These are phyloP conservation scores for Tranzscheliella williamsii DNA, from an alignment of 1,284 basidiomycete genomes.

Conservation along the genomic window DNA sequence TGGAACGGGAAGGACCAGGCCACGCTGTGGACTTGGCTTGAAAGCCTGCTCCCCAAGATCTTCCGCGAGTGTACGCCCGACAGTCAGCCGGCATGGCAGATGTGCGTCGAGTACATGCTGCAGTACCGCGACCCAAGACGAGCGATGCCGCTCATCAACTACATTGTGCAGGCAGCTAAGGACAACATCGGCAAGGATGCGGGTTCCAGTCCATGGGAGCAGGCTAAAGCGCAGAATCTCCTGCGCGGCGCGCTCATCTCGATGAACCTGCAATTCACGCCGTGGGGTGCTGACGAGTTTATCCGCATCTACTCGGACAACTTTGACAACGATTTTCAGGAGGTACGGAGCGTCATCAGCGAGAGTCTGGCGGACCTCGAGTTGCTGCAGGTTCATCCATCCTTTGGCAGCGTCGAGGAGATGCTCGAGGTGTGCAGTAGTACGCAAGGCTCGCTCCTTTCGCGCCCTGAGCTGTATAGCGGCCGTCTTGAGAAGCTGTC, in stretches of 20 bases:
- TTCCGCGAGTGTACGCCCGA: slow-evolving; percentile 67
- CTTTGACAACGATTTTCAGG: slow-evolving; percentile 58
- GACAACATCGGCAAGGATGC: slow-evolving; percentile 43
- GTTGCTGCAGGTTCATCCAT: slow-evolving; percentile 68
- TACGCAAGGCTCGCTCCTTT: slow-evolving; percentile 65
- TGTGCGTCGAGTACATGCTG: slow-evolving; percentile 66
- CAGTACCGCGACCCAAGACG: slow-evolving; percentile 83
- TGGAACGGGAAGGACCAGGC: slow-evolving; percentile 73
- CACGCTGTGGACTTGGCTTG: slow-evolving; percentile 80
- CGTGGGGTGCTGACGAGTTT: slow-evolving; percentile 45
- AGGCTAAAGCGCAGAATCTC: slow-evolving; percentile 66
- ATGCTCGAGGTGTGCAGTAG: slow-evolving; percentile 72
- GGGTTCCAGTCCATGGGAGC: slow-evolving; percentile 43
- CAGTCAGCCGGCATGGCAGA: slow-evolving; percentile 62
- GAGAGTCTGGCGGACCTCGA: slow-evolving; percentile 61
- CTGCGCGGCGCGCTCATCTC: slow-evolving; percentile 37
- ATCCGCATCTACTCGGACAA: slow-evolving; percentile 50
- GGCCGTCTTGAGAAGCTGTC: slow-evolving; percentile 65
- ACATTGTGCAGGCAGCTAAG: slow-evolving; percentile 33
- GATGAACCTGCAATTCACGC: slow-evolving; percentile 37
- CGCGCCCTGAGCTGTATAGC: slow-evolving; percentile 63
- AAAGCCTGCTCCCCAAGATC: slow-evolving; percentile 71
- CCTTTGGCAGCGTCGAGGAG: slow-evolving; percentile 70
- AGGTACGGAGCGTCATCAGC: slow-evolving; percentile 62
- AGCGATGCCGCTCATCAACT: slow-evolving; percentile 75